Evolutionary conservation across 2,329 filamentous ascomycete species (phyloP).

Genomic region (Pyricularia sp.): DNA sequence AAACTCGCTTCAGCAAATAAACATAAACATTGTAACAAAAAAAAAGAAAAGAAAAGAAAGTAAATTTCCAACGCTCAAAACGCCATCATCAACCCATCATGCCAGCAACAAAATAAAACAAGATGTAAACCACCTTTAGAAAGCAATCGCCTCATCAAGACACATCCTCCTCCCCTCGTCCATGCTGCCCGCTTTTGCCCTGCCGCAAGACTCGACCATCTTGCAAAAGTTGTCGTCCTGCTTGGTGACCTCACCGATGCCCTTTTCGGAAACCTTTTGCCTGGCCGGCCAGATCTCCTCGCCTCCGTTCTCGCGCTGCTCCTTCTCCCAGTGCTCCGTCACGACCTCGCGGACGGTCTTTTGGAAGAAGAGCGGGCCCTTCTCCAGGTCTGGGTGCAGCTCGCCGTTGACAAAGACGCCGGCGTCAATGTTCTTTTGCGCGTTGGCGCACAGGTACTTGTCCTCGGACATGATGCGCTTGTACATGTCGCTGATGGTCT

Average conservation of each 20-base stretch:
- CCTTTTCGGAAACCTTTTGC: conserved; percentile 4
- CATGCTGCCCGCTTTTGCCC: not conserved
- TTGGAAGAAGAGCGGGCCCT: conserved; percentile 43
- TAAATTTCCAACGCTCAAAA: not conserved
- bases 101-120: not conserved
- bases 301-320: conserved; percentile 12
- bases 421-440: conserved; percentile 51
- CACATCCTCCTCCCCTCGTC: conserved; percentile 4
- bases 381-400: conserved; percentile 51
- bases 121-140: not conserved
- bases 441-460: conserved; percentile 49
- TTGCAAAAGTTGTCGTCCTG: conserved; percentile 2
- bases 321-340: conserved; percentile 15
- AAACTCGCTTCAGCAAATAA: not conserved
- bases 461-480: conserved; percentile 56
- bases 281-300: conserved; percentile 14
- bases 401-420: conserved; percentile 55
- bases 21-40: not conserved
- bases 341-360: conserved; percentile 16
- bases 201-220: not conserved
- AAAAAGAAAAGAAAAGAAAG: too few species aligned
- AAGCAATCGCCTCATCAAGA: conserved; percentile 5
- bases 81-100: not conserved
- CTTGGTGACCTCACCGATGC: not conserved
- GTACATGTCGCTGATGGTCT: conserved; percentile 48